Percentiles rank a stretch among this genome's conserved stretches.
phyloP scores from a whole-genome alignment of 2,329 filamentous ascomycete genomes.

The Arthrobotrys megalospora region DNA sequence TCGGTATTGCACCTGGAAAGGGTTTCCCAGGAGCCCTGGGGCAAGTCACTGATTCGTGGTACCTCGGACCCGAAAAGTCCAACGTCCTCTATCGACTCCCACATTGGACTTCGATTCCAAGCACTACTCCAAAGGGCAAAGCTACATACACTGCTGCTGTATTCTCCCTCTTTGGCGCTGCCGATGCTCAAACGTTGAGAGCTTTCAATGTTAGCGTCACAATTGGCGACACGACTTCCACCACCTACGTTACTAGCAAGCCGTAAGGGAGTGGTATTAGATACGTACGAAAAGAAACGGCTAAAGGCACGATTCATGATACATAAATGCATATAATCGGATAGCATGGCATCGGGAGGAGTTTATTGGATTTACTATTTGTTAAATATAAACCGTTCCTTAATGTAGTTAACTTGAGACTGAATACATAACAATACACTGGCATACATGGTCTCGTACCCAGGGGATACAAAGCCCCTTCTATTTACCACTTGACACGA shows the following conservation, averaged over 20 bases:
- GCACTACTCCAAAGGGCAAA: slow-evolving; percentile 37
- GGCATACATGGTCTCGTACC: too few species aligned
- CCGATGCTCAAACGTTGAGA: slow-evolving; percentile 38
- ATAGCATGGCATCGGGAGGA: slow-evolving; percentile 32
- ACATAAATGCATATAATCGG: neutral
- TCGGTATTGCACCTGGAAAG: slow-evolving; percentile 60
- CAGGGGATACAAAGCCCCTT: too few species aligned
- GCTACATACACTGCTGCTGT: slow-evolving; percentile 35
- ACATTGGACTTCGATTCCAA: slow-evolving; percentile 41
- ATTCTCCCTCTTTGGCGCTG: slow-evolving; percentile 46
- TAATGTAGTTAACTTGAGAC: neutral
- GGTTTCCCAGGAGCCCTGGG: slow-evolving; percentile 58
- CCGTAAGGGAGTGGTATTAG: slow-evolving; percentile 4
- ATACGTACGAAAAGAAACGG: neutral
- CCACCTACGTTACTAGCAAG: slow-evolving; percentile 51
- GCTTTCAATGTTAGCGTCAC: slow-evolving; percentile 46
- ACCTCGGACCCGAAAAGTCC: slow-evolving; percentile 61
- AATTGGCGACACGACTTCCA: slow-evolving; percentile 45
- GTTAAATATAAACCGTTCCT: slow-evolving; percentile 18
- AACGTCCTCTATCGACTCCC: slow-evolving; percentile 40
- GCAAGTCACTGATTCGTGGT: slow-evolving; percentile 59
- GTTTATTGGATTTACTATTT: slow-evolving; percentile 21
- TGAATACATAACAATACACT: slow-evolving; percentile 5
- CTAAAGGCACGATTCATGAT: slow-evolving; percentile 18
- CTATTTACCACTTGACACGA: too few species aligned